Base-by-base conservation (phyloP, 2,329 filamentous ascomycete genomes). In the Esteya vermicola region DNA sequence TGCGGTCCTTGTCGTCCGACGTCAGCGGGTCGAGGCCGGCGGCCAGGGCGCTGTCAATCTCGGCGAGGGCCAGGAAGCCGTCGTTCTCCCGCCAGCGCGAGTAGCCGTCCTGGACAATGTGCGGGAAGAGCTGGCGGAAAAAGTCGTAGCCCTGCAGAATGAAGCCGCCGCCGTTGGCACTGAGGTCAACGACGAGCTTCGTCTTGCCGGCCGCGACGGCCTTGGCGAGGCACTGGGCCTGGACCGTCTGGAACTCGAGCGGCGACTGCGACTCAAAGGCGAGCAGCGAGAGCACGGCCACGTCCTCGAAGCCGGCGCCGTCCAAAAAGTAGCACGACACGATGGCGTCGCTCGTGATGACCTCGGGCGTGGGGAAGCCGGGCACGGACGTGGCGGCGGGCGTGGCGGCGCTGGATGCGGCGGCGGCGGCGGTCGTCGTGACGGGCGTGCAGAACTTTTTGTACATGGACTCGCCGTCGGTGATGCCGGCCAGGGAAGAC, bases 101-200 rank as follows among this genome's bases (percentile, higher is more conserved):
- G 48, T 64, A 61, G 6, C 59, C 55, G 4, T 59, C 56, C 10
- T 46, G 40, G 32, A 37, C 9, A 2, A 64, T 56, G 12, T 55
- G 47, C 4, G 63, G 63, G 56, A 72, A 70, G 0, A 76, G 58
- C 52, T 69, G 57, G 39, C 70, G 69, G 57, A 78, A 78, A 21
- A 80, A 61, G 50, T 78, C 74, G 47, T 74, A 75, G 14, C 70
- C 75, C n/a, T 70, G 63, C 8, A 75, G 52, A 33, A 78, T 68
- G 13, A 63, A 65, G 20, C 75, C 75, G 32, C 75, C 75, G 3
- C 65, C 68, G 47, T 79, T 79, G 35, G 63, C 63, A 4, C 63
- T 65, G 6, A 78, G 55, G 47, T 78, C 74, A 23, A 80, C 58
- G 10, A 79, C 66, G 0, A 79, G 63, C 52, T 72, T 74, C 34